phyloP scores from a whole-genome alignment of 805 yeast species.

The Soucietia sequanensis region DNA sequence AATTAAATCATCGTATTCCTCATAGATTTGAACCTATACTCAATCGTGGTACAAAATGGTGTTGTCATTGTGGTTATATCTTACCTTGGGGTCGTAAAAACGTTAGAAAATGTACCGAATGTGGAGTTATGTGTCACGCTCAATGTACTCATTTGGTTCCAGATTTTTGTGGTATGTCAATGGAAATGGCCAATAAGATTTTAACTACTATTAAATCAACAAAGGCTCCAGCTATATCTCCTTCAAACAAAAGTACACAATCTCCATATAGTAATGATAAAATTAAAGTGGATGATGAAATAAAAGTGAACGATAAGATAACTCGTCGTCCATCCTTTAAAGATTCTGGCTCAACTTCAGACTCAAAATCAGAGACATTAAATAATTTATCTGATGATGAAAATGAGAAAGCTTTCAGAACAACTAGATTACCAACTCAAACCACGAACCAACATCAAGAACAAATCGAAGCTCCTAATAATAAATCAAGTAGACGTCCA shows the following conservation, averaged over 20 bases:
- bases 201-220: conserved; percentile 80
- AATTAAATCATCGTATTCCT: conserved; percentile 93
- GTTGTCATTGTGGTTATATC: conserved; percentile 98
- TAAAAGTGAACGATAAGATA: too few relatives aligned
- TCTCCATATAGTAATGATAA: conserved; percentile 4
- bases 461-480: conserved; percentile 25
- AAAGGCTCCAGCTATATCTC: conserved; percentile 20
- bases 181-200: conserved; percentile 93
- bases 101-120: conserved; percentile 87
- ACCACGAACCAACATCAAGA: conserved; percentile 24
- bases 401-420: conserved; percentile 15
- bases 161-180: conserved; percentile 97
- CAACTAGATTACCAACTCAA: conserved; percentile 28
- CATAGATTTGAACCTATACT: conserved; percentile 92
- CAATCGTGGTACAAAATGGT: conserved; percentile 97
- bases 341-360: conserved; percentile 4
- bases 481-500: conserved; percentile 17
- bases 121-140: conserved; percentile 94
- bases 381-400: conserved; percentile 18
- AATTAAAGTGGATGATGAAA: too few relatives aligned
- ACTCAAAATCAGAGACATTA: conserved; percentile 7
- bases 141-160: conserved; percentile 94
- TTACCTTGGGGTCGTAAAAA: conserved; percentile 94
- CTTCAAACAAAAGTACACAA: conserved; percentile 5
- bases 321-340: conserved; percentile 1